Evolutionary conservation across 176 grass and related monocot genomes (phyloP), one percentile per base, ranked within the genome.

Genomic region (Avena atlantica): DNA sequence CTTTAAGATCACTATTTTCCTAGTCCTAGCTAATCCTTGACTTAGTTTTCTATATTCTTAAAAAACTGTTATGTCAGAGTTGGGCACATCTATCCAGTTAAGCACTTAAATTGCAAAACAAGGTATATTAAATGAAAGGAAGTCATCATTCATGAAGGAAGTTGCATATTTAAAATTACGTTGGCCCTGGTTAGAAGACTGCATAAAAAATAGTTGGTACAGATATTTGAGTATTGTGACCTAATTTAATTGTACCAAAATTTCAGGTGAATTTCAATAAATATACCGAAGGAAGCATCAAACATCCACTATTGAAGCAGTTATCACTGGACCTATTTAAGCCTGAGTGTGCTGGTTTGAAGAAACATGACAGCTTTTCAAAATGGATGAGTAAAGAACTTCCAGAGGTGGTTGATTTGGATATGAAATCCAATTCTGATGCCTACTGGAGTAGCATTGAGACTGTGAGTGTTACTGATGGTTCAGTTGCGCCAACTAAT

Each of bases 371-470:
- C 53, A 98, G 96, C 90, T 98, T 98, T 80, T 96, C 92, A 14
- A 95, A 90, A 70, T 98, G 96, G 96, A 96, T 98, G 96, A 96
- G 78, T 85, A 88, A 74, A 87, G 97, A 98, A 84, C 94, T 98
- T 89, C 71, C 85, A 52, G 91, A 93, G 85, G 89, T 95, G 80
- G 90, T 80, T 87, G 93, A 98, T 80, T 89, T 95, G 76, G 83
- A 95, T 81, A 89, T 89, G 58, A 96, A 94, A 75, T 90, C 93
- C 82, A 94, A 67, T 88, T 98, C 94, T 69, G 93, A 92, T 66
- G 80, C 82, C 59, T 93, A 92, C 85, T 96, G 97, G 96, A 92
- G 81, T 61, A 81, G 68, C 84, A 84, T 85, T 75, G 93, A 86
- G 75, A 93, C 82, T 71, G 91, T 89, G 53, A 90, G 68, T 87